Evolutionary conservation across 176 grass and related monocot species (phyloP), one percentile per base, ranked within the genome.

Genomic region (Panicum miliaceum): DNA sequence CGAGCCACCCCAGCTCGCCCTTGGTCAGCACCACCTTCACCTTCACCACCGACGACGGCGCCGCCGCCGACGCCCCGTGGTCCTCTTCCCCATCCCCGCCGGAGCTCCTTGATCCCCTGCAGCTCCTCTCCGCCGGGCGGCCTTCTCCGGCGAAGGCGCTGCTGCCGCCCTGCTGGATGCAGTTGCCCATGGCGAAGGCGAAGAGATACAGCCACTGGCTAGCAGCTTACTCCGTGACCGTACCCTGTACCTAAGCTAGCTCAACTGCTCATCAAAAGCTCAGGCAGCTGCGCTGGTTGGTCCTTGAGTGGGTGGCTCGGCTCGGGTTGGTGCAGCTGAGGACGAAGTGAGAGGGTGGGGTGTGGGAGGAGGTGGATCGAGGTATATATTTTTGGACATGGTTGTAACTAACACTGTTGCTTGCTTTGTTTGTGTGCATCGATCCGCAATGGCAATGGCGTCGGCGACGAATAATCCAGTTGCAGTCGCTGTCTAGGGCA

Each of bases 21-120:
- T 88, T 91, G 42, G 89, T 94, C 86, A 94, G 83, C 45, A 94
- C 79, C 78, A 94, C 84, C 89, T 91, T 94, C 40, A 94, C 80
- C 79, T 94, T 94, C 36, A 90, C 66, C 29, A 71, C 78, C 78
- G 86, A 69, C 85, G 46, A 38, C 75, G 78, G n/a, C 6, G 41
- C 4, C n/a, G 35, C 11, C 69, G 59, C 35, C 78, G 52, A 0
- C 18, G 12, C 64, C 29, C 0, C 35, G 8, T 61, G 37, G 7
- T 26, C 67, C 51, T 7, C 78, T 5, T 73, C 77, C 4, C 78
- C 19, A 23, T 68, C 68, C 12, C 68, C 73, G 7, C 68, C 76
- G 18, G 47, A 50, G 15, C 60, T 3, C 18, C 15, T 41, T 15
- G 10, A 12, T 7, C 42, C 10, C 6, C 16, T 7, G 12, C 37